These are phyloP conservation scores for Singerocomus inundabilis DNA, from an alignment of 1,284 basidiomycete species.

Conservation along the genomic window DNA sequence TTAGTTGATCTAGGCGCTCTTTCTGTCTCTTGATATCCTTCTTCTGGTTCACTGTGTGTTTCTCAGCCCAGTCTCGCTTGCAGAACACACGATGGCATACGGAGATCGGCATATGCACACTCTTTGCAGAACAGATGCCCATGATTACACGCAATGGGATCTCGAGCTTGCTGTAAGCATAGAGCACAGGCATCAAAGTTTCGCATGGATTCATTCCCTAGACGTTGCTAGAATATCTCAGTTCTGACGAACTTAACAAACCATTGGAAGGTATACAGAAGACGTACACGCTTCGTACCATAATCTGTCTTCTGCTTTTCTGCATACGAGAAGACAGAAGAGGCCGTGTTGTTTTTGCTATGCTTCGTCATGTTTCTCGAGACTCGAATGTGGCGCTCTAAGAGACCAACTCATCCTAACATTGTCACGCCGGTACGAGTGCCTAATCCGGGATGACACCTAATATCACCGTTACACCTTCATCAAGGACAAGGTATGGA, in stretches of 20 bases:
- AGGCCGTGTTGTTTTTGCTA: constrained; percentile 86
- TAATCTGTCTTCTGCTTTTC: constrained; percentile 82
- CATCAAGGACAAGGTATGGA: not conserved
- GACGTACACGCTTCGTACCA: constrained; percentile 70
- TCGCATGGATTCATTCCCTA: constrained; percentile 90
- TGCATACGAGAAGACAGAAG: constrained; percentile 82
- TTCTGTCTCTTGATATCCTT: constrained; percentile 87
- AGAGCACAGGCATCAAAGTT: constrained; percentile 84
- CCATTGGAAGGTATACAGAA: not conserved
- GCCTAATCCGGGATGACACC: not conserved
- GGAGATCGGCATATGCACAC: constrained; percentile 74
- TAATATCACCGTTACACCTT: too few species aligned
- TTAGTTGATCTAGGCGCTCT: constrained; percentile 67
- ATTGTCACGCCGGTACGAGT: too few species aligned
- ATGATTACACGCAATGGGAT: constrained; percentile 77
- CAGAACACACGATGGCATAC: constrained; percentile 42
- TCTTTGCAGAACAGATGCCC: constrained; percentile 93
- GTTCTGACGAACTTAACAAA: constrained; percentile 2
- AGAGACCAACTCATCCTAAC: too few species aligned
- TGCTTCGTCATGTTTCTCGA: constrained; percentile 70
- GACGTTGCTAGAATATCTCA: constrained; percentile 57
- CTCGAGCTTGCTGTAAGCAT: constrained; percentile 76
- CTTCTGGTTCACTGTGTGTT: constrained; percentile 73
- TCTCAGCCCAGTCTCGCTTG: constrained; percentile 1
- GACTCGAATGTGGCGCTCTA: not conserved